Base-by-base conservation (phyloP, 345 rosid species). In the Erodium maritimum region DNA sequence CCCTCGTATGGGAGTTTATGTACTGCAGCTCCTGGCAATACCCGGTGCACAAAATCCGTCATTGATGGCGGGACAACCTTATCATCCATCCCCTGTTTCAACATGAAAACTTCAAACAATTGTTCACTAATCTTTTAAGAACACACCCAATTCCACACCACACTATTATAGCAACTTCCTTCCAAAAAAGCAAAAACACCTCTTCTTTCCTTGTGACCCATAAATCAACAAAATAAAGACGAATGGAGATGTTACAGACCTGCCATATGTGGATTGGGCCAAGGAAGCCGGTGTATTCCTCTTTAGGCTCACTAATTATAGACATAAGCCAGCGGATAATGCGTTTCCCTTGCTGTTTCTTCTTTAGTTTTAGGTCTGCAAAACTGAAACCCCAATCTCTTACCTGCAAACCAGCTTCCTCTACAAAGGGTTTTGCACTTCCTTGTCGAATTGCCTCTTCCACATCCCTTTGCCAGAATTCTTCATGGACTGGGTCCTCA, bases 191-290 rank as follows among this genome's bases (percentile, higher is more conserved):
- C 37, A 29, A 29, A 29, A 29, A 11, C 9, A n/a, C 37, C 9
- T 29, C 5, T 29, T 29, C 5, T 29, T 29, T 29, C 7, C 4
- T 25, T 25, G 33, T 25, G 7, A 2, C 33, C 33, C 5, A 29
- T 11, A 1, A 29, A 50, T 50, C 53, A 51, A 51, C n/a, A n/a
- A 17, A 17, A 17, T n/a, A n/a, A n/a, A n/a, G n/a, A n/a, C n/a
- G 19, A 51, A 17, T 51, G 50, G 56, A 52, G 34, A 51, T 58
- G 34, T 54, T n/a, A 68, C 64, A 61, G 46, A 82, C 91, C 85
- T 85, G 91, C 88, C 88, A 85, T 54, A 85, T 75, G 56, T 85
- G 88, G 61, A 80, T 82, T 19, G 91, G 91, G 23, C 91, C 88
- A 16, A 85, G 72, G 54, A 76, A 85, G 58, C 91, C 88, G n/a